A percentile compares a stretch with the other conserved stretches of the same genome.
Conservation (phyloP, 2,329 filamentous ascomycete species). For the Daldinia sp. region DNA sequence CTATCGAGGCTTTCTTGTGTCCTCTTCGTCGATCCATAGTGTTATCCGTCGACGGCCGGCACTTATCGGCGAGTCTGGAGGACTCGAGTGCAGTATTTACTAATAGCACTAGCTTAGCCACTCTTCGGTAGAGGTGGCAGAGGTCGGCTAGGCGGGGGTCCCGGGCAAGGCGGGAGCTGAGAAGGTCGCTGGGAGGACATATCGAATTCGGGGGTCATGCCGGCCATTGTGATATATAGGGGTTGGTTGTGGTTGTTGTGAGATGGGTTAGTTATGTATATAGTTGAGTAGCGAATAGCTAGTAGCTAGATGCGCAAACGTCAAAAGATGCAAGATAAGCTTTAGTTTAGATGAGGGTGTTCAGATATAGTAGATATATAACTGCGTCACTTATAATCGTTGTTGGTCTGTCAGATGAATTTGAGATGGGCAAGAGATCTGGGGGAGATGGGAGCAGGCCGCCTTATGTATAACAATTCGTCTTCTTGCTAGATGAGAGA, state of each 20-base stretch:
- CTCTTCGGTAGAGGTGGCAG: conserved; percentile 74
- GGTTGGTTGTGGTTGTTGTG: conserved; percentile 2
- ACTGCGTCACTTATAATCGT: conserved; percentile 27
- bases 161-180: conserved; percentile 75
- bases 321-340: conserved; percentile 13
- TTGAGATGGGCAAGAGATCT: conserved; percentile 35
- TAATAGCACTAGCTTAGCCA: conserved; percentile 56
- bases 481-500: conserved; percentile 43
- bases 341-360: conserved; percentile 13
- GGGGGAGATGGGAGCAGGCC: conserved; percentile 45
- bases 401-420: conserved; percentile 46
- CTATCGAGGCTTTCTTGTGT: conserved; percentile 25
- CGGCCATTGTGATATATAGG: conserved; percentile 47
- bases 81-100: conserved; percentile 30
- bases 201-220: conserved; percentile 51
- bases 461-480: conserved; percentile 52
- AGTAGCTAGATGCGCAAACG: not conserved
- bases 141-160: conserved; percentile 73
- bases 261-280: conserved; percentile 22
- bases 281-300: conserved; percentile 11
- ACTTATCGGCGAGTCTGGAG: conserved; percentile 34
- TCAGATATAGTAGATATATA: conserved; percentile 4
- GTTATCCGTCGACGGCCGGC: conserved; percentile 25
- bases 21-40: conserved; percentile 42
- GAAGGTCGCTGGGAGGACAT: conserved; percentile 73